These are phyloP conservation scores for Aquanectria penicillioides DNA, from an alignment of 2,329 filamentous ascomycete species.

Conservation along the genomic window DNA sequence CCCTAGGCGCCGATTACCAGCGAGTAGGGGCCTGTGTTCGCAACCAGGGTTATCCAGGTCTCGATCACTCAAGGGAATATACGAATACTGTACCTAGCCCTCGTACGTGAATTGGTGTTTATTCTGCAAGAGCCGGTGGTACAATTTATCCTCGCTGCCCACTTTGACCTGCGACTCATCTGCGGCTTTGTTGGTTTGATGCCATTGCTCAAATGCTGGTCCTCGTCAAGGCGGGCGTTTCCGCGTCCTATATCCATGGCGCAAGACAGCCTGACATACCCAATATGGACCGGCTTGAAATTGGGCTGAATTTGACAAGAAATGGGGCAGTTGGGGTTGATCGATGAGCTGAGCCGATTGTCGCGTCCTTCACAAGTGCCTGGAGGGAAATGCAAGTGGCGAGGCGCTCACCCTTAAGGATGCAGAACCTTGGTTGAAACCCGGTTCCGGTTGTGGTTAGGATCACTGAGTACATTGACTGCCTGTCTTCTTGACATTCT, in stretches of 20 bases:
- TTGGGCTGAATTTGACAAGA: slow-evolving; percentile 1
- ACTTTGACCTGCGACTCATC: not conserved
- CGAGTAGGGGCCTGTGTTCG: slow-evolving; percentile 12
- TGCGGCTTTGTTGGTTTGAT: slow-evolving; percentile 5
- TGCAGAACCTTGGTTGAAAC: slow-evolving; percentile 2
- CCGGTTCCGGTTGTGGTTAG: not conserved
- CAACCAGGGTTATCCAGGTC: slow-evolving; percentile 18
- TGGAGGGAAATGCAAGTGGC: not conserved
- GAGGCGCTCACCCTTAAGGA: not conserved
- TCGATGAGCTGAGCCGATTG: not conserved
- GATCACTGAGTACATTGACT: slow-evolving; percentile 2
- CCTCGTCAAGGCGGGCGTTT: slow-evolving; percentile 22
- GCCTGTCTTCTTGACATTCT: no score
- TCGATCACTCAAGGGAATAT: not conserved
- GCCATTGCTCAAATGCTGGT: slow-evolving; percentile 9
- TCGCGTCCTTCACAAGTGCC: not conserved
- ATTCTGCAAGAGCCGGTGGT: not conserved
- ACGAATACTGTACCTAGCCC: no score
- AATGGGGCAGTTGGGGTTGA: slow-evolving; percentile 6
- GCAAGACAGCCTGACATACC: not conserved
- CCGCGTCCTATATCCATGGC: slow-evolving; percentile 19
- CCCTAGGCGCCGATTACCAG: slow-evolving; percentile 13
- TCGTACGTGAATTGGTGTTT: not conserved
- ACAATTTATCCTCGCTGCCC: not conserved
- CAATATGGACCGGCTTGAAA: slow-evolving; percentile 11